Conservation (phyloP, 768 basidiomycete species). For the Podaxis sp. region DNA sequence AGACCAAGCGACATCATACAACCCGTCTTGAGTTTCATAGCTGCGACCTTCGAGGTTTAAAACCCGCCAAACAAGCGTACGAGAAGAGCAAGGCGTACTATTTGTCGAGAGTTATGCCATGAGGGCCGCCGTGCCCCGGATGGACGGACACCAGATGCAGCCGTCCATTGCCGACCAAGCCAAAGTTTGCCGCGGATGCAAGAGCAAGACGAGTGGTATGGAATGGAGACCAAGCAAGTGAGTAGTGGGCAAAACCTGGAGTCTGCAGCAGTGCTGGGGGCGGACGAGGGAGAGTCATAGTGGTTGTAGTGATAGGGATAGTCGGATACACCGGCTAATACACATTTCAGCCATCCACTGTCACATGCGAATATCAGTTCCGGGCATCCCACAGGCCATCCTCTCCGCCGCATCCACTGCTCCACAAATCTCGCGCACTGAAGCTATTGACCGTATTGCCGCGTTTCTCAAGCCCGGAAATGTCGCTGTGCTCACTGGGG, state of each 20-base stretch:
- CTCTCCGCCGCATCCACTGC: slow-evolving; percentile 45
- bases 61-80: slow-evolving; percentile 10
- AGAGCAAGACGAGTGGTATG: slow-evolving; percentile 72
- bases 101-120: slow-evolving; percentile 59
- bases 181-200: slow-evolving; percentile 90
- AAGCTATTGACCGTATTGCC: slow-evolving; percentile 61
- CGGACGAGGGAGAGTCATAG: slow-evolving; percentile 41
- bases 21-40: slow-evolving; percentile 86
- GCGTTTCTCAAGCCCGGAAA: slow-evolving; percentile 71
- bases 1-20: slow-evolving; percentile 94
- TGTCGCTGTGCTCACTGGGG: slow-evolving; percentile 79
- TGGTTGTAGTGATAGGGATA: slow-evolving; percentile 23
- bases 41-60: slow-evolving; percentile 42
- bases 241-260: slow-evolving; percentile 83
- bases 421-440: slow-evolving; percentile 41
- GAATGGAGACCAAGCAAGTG: slow-evolving; percentile 84
- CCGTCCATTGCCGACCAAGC: slow-evolving; percentile 94
- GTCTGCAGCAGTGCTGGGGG: slow-evolving; percentile 42
- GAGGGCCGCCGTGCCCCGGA: slow-evolving; percentile 44
- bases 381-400: slow-evolving; percentile 65
- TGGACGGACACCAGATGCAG: slow-evolving; percentile 63
- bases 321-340: slow-evolving; percentile 17
- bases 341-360: slow-evolving; percentile 29
- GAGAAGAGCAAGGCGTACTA: slow-evolving; percentile 47
- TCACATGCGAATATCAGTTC: slow-evolving; percentile 80